phyloP scores from a whole-genome alignment of 495 filamentous ascomycete species.

The Lichina pygmaea region DNA sequence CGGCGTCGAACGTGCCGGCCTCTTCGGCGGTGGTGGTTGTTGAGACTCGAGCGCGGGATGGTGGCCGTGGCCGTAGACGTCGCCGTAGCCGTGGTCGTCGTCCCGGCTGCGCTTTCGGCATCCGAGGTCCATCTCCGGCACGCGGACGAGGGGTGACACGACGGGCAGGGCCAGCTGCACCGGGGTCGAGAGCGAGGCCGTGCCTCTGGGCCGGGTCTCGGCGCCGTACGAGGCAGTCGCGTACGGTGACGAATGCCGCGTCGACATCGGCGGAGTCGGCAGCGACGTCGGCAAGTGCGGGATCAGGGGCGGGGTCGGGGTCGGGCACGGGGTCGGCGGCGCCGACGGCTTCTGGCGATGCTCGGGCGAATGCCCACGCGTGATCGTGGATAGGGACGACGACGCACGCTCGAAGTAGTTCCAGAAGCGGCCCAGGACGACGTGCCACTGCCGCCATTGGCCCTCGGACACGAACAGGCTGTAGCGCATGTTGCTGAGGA shows the following conservation, averaged over 20 bases:
- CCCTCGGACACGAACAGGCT: conserved; percentile 56
- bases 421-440: conserved; percentile 48
- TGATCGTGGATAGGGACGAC: conserved; percentile 8
- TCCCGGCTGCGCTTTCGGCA: conserved; percentile 44
- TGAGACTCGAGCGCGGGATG: too few species aligned
- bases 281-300: conserved; percentile 17
- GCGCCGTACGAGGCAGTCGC: conserved; percentile 5
- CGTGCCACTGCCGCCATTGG: conserved; percentile 72
- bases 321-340: conserved; percentile 6
- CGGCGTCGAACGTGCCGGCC: too few species aligned
- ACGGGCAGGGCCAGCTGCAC: conserved; percentile 13
- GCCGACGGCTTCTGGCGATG: conserved; percentile 4
- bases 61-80: too few species aligned
- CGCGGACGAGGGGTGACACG: conserved; percentile 24
- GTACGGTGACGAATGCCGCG: conserved; percentile 16
- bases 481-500: conserved; percentile 95
- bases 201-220: conserved; percentile 5
- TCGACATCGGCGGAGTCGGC: conserved; percentile 26
- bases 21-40: too few species aligned
- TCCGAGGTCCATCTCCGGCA: conserved; percentile 19
- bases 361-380: neutral
- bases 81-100: conserved; percentile 20
- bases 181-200: conserved; percentile 13
- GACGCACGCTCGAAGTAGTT: conserved; percentile 50
- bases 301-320: conserved; percentile 3